Conservation (phyloP, 1,139 yeast species). For the Yamadazyma dushanensis region DNA sequence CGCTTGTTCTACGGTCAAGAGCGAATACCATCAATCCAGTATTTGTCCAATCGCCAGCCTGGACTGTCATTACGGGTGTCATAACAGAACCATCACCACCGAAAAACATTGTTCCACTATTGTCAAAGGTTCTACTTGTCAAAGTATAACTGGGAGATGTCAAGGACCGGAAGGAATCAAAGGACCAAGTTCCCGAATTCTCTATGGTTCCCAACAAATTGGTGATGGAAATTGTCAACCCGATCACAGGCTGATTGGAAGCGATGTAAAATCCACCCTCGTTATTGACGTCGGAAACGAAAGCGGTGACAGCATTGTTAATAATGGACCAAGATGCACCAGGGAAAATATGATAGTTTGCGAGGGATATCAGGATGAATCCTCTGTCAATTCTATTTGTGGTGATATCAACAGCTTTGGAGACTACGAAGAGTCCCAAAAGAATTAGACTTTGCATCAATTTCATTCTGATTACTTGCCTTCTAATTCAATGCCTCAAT, state of each 20-base stretch:
- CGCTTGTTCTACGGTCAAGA: slow-evolving; percentile 17
- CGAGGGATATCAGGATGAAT: no score
- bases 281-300: slow-evolving; percentile 23
- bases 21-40: slow-evolving; percentile 25
- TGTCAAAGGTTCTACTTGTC: slow-evolving; percentile 18
- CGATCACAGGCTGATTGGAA: slow-evolving; percentile 3
- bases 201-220: slow-evolving; percentile 10
- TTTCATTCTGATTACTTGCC: no score
- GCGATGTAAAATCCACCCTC: slow-evolving; percentile 26
- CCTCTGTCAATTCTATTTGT: no score
- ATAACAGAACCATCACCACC: no score
- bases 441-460: no score
- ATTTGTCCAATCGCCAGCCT: slow-evolving; percentile 23
- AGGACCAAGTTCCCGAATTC: slow-evolving; percentile 24
- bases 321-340: slow-evolving; percentile 36
- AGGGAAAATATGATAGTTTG: no score
- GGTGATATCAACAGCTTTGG: no score
- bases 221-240: no score
- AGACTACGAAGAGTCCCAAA: no score
- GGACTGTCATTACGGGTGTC: slow-evolving; percentile 7
- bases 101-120: slow-evolving; percentile 11
- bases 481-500: no score
- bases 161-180: slow-evolving; percentile 20
- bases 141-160: slow-evolving; percentile 21
- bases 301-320: slow-evolving; percentile 23